phyloP scores from a whole-genome alignment of 768 basidiomycete genomes.

The Russula vinacea region DNA sequence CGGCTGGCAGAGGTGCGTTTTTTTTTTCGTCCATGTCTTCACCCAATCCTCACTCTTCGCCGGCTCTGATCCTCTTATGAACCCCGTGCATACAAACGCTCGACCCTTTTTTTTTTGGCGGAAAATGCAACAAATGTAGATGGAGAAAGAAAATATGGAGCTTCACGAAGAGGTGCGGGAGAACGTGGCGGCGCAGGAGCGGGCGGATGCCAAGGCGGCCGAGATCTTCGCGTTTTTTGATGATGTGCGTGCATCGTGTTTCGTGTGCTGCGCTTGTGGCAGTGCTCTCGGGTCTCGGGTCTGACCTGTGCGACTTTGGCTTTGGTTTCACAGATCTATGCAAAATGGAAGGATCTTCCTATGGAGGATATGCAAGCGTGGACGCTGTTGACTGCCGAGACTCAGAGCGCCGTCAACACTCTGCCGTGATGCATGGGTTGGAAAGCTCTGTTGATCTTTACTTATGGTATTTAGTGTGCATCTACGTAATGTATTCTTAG shows the following conservation, averaged over 20 bases:
- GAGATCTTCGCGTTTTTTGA: conserved; percentile 54
- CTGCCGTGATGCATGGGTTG: conserved; percentile 1
- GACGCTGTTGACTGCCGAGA: conserved; percentile 42
- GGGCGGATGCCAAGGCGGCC: conserved; percentile 46
- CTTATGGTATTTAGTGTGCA: background rate
- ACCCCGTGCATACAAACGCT: too few species aligned
- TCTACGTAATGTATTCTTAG: background rate
- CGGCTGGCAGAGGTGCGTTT: conserved; percentile 39
- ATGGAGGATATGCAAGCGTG: conserved; percentile 56
- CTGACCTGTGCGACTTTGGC: background rate
- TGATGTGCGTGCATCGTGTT: conserved; percentile 40
- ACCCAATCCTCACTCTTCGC: too few species aligned
- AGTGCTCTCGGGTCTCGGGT: background rate
- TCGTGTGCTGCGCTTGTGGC: background rate
- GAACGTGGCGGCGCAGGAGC: conserved; percentile 45
- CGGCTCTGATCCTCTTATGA: background rate
- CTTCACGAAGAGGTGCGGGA: conserved; percentile 50
- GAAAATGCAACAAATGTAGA: conserved; percentile 35
- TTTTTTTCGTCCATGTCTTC: background rate
- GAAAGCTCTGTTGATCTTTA: background rate
- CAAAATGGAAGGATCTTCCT: conserved; percentile 54
- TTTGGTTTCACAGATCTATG: conserved; percentile 41
- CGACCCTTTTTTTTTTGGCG: background rate
- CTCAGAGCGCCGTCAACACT: conserved; percentile 30
- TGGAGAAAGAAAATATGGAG: conserved; percentile 53